These are phyloP conservation scores for Hypericum perforatum DNA, from an alignment of 345 rosid species.

Conservation along the genomic window DNA sequence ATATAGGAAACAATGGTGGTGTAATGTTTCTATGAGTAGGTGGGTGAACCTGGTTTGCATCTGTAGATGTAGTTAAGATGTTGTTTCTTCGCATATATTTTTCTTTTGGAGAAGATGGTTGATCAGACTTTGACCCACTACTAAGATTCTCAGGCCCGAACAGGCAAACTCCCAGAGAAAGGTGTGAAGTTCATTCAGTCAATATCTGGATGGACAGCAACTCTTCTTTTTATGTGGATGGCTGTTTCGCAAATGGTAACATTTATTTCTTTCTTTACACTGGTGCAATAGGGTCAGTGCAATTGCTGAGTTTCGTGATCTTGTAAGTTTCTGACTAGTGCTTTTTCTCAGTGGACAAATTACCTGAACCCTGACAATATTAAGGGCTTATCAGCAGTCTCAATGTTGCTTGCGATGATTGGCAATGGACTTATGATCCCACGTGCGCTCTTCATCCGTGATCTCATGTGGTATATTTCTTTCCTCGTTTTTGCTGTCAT, in stretches of 20 bases:
- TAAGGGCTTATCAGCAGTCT: constrained; percentile 66
- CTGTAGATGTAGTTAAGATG: no score
- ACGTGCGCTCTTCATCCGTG: constrained; percentile 82
- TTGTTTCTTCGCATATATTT: no score
- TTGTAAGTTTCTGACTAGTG: no score
- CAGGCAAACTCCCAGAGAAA: constrained; percentile 58
- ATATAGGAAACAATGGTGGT: no score
- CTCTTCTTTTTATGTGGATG: constrained; percentile 98
- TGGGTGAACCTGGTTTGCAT: no score
- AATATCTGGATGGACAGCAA: constrained; percentile 92
- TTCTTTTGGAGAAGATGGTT: no score
- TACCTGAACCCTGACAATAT: constrained; percentile 73
- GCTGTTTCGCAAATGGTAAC: constrained; percentile 81
- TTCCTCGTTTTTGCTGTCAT: no score
- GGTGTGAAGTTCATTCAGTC: constrained; percentile 53
- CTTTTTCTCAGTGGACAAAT: constrained; percentile 69
- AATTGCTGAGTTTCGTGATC: no score
- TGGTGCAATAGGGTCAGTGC: neutral
- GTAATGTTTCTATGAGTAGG: no score
- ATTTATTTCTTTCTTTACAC: neutral
- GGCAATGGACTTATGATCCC: constrained; percentile 95
- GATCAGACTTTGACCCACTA: constrained; percentile 15
- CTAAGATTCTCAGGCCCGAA: constrained; percentile 62
- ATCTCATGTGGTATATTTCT: constrained; percentile 69
- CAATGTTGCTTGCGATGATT: constrained; percentile 84